phyloP scores from a whole-genome alignment of 1,139 yeast genomes.

The Taphrina sp. region DNA sequence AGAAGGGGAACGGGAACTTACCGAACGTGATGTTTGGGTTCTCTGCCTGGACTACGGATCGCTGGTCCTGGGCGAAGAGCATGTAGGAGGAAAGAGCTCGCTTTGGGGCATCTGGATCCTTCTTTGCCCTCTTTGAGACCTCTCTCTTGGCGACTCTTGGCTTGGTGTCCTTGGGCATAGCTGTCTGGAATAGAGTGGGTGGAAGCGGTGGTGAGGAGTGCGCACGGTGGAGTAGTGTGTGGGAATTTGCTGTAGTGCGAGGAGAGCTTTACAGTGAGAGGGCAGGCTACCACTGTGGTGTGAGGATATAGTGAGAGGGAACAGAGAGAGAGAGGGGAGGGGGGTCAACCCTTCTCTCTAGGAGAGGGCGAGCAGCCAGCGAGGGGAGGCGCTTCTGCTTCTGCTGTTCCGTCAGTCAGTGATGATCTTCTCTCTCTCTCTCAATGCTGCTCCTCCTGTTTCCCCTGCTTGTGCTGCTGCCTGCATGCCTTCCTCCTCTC shows the following conservation, averaged over 20 bases:
- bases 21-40: conserved; percentile 94
- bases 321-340: no score
- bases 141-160: conserved; percentile 17
- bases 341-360: no score
- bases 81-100: conserved; percentile 96
- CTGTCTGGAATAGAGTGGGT: conserved; percentile 4
- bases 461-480: no score
- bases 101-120: conserved; percentile 98
- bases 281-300: no score
- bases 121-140: conserved; percentile 22
- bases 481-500: no score
- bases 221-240: conserved; percentile 1
- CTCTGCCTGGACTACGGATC: conserved; percentile 90
- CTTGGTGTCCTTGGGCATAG: conserved; percentile 22
- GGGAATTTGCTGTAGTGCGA: neutral
- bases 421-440: no score
- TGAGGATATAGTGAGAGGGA: no score
- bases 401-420: no score
- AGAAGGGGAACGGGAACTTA: conserved; percentile 35
- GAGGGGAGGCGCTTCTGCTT: no score
- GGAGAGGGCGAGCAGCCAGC: no score
- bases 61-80: conserved; percentile 97
- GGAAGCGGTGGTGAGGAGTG: conserved; percentile 5
- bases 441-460: no score
- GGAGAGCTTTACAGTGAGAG: no score